A percentile compares a stretch with the other conserved stretches of the same genome.
phyloP scores from a whole-genome alignment of 2,329 filamentous ascomycete species.

The Thelonectria discophora region DNA sequence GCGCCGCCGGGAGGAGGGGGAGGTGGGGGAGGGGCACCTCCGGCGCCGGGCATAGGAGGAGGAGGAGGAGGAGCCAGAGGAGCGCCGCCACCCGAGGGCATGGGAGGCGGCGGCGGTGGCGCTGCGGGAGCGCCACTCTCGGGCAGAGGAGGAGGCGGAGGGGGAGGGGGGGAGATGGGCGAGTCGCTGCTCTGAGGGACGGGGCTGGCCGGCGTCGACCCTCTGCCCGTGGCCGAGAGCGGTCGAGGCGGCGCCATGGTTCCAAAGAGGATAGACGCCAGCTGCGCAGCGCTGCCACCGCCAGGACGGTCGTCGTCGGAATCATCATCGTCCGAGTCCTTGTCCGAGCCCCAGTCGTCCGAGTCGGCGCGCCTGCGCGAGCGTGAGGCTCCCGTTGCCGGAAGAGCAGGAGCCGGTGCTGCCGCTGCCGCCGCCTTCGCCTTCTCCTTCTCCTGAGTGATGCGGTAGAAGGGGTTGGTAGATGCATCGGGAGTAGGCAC shows the following conservation, averaged over 20 bases:
- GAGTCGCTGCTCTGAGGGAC: constrained; percentile 52
- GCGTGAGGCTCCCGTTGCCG: constrained; percentile 62
- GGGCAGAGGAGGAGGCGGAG: constrained; percentile 48
- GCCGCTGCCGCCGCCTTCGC: constrained; percentile 53
- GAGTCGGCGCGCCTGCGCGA: constrained; percentile 67
- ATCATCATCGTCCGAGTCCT: constrained; percentile 62
- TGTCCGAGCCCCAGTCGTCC: constrained; percentile 84
- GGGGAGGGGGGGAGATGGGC: constrained; percentile 52
- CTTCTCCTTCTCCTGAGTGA: constrained; percentile 73
- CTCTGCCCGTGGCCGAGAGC: constrained; percentile 81
- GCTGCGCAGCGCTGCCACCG: constrained; percentile 85
- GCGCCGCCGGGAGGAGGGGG: constrained; percentile 57
- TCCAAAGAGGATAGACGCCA: constrained; percentile 94
- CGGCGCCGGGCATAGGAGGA: constrained; percentile 46
- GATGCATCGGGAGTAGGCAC: constrained; percentile 67
- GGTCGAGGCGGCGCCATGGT: constrained; percentile 95
- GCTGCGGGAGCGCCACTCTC: constrained; percentile 44
- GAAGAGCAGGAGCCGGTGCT: constrained; percentile 52
- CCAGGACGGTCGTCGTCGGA: constrained; percentile 77
- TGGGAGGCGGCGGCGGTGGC: constrained; percentile 45
- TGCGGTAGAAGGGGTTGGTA: constrained; percentile 96
- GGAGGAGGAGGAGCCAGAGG: constrained; percentile 52
- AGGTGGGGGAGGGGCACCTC: constrained; percentile 52
- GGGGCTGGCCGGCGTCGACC: constrained; percentile 56
- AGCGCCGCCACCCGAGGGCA: constrained; percentile 49